Base-by-base conservation (phyloP, 331 rosid genomes). In the Stylosanthes scabra region DNA sequence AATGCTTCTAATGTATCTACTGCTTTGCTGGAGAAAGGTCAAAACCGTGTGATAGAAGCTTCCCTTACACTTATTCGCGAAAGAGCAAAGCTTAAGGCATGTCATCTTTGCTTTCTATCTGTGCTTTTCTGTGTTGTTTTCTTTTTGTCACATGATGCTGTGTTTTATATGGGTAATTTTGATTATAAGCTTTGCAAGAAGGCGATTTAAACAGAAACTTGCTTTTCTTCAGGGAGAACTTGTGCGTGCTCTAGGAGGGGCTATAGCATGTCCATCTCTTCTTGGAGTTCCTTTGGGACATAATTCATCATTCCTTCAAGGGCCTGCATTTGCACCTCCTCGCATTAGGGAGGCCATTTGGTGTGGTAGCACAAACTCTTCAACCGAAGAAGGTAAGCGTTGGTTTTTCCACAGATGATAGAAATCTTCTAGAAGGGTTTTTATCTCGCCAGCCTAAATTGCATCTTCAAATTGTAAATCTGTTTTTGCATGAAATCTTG, bases 281-380 rank as follows among this genome's bases (percentile, higher is more conserved):
- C 92, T 95, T 9, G 99, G 97, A 55, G 93, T 95, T 77, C 99
- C 99, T 57, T 59, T 95, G 59, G 99, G 99, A 75, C 99, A 95
- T 50, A 92, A 95, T 85, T 95, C 97, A 46, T 95, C 99, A 16
- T 95, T 95, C 80, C 93, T 95, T 74, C 99, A 95, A 80, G 99
- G 99, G 14, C 99, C 99, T 37, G 97, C 97, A 20, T 95, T 95
- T 86, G 97, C 97, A 1, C 99, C 97, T 83, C 97, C 99, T 47
- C 90, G 92, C 71, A 95, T 95, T 64, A 75, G 97, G 77, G 99
- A 95, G 85, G 99, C 99, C 45, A 95, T 95, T 68, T 92, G 97
- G 97, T 95, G 99, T 76, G 97, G 91, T 47, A 95, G 99, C 77
- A 95, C 97, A 29, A 95, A 95, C 86, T 78, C 97, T 31, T 59